Evolutionary conservation across 805 yeast species (phyloP), one percentile per base, ranked within the genome.

Genomic region (Lachancea thermotolerans): DNA sequence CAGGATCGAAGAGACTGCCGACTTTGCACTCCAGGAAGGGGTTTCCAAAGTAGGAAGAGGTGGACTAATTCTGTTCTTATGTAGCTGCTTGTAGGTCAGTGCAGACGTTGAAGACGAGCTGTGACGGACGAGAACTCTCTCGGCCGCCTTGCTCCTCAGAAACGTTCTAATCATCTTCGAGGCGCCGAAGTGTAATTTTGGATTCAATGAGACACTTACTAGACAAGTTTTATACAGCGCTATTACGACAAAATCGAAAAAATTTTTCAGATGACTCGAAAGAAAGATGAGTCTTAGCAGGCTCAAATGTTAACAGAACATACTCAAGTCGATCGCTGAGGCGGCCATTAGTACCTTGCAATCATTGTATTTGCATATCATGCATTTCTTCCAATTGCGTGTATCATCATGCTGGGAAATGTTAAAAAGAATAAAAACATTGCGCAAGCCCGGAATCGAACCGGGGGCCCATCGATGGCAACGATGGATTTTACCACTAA

Each of bases 21-120:
- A 85, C 54, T 86, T 85, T n/a, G 96, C 95, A 33, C 93, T 83
- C 95, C 97, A 88, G 58, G 78, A 78, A 51, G 98, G 97, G 11
- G 96, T 81, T 53, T 90, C 96, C 53, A 90, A 73, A 4, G 95
- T 87, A 42, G 98, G 99, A 56, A 91, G 75, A 31, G 95, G 85
- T 33, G 98, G 98, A 64, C 89, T 80, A 56, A 77, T 79, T 57
- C 80, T 83, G 66, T 88, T 85, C 56, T 95, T 82, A 66, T 89
- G 96, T 54, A 90, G 72, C 29, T 87, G 83, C 68, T 93, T 93
- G 71, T 93, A 93, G 8, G 97, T 96, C 64, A 93, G 71, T 8
- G 98, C 98, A 17, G 96, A 80, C 4, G 96, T 88, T 15, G 96
- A 88, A 5, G 88, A 79, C 8, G 81, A 70, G 37, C 52, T 50